Conservation (phyloP, 108 stramenopile species). For the Pseudonitzschia pungens region DNA sequence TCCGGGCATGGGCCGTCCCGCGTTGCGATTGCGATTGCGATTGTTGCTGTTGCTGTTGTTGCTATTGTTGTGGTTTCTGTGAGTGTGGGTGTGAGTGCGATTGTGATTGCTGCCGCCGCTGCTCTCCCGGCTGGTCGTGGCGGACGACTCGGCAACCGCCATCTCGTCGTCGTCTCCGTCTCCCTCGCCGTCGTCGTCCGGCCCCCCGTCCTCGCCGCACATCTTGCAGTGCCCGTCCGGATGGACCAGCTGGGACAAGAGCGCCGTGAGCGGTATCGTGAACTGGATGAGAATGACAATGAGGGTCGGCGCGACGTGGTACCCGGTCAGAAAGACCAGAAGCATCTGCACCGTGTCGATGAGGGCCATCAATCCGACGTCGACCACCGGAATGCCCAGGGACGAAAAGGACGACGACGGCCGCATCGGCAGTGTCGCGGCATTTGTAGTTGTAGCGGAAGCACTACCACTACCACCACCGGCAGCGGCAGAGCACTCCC, state of each 20-base stretch:
- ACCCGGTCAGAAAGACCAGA: constrained; percentile 71
- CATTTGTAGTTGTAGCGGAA: too few species aligned
- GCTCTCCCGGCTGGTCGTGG: constrained; percentile 5
- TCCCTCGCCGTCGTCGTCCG: not conserved
- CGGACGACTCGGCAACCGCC: not conserved
- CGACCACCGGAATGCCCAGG: constrained; percentile 68
- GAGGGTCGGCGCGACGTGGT: constrained; percentile 77
- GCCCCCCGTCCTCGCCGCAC: constrained; percentile 13
- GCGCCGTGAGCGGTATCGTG: constrained; percentile 69
- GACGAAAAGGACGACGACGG: constrained; percentile 22
- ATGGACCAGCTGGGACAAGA: constrained; percentile 69
- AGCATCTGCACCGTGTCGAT: constrained; percentile 76
- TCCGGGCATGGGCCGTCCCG: constrained; percentile 45
- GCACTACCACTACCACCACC: not conserved
- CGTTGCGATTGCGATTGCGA: constrained; percentile 1
- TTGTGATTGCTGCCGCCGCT: not conserved
- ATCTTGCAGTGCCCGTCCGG: constrained; percentile 54
- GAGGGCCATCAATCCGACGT: constrained; percentile 82
- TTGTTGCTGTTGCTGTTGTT: too few species aligned
- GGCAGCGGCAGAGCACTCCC: too few species aligned
- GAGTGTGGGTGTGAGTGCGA: too few species aligned
- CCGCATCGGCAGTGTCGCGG: too few species aligned
- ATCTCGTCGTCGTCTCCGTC: not conserved
- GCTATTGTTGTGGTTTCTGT: too few species aligned
- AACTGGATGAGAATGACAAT: constrained; percentile 84